phyloP scores from a whole-genome alignment of 2,329 filamentous ascomycete species.

The Monosporascus ibericus region DNA sequence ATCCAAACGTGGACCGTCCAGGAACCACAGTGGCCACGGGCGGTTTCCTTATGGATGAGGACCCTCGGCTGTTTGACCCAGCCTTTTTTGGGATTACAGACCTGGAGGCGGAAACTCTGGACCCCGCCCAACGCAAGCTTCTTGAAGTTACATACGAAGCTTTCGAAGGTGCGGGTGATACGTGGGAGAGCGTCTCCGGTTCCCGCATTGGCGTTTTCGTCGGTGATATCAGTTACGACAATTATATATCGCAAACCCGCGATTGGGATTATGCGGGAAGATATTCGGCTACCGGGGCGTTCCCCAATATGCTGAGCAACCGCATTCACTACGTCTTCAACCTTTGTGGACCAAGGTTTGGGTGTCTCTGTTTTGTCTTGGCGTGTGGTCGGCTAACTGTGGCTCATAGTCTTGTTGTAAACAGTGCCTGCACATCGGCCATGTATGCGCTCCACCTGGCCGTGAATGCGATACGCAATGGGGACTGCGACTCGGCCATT shows the following conservation, averaged over 20 bases:
- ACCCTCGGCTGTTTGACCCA: constrained; percentile 28
- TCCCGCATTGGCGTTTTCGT: constrained; percentile 24
- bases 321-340: constrained; percentile 25
- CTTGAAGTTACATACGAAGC: constrained; percentile 27
- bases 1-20: constrained; percentile 2
- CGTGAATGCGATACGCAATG: constrained; percentile 6
- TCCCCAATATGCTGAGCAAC: constrained; percentile 13
- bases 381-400: constrained; percentile 17
- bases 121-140: constrained; percentile 28
- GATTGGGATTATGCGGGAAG: constrained; percentile 11
- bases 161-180: constrained; percentile 24
- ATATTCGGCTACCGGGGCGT: constrained; percentile 10
- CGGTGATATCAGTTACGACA: constrained; percentile 19
- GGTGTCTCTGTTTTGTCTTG: constrained; percentile 20
- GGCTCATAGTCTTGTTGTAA: constrained; percentile 24
- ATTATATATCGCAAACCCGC: constrained; percentile 10
- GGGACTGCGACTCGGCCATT: constrained; percentile 19
- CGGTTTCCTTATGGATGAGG: constrained; percentile 22
- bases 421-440: constrained; percentile 31
- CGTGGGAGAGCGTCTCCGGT: constrained; percentile 10
- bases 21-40: constrained; percentile 1
- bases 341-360: constrained; percentile 28
- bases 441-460: constrained; percentile 25
- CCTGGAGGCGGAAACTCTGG: constrained; percentile 25
- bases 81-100: constrained; percentile 29